Conservation (phyloP, 257 asterid species). For the Forsythia viridissima region DNA sequence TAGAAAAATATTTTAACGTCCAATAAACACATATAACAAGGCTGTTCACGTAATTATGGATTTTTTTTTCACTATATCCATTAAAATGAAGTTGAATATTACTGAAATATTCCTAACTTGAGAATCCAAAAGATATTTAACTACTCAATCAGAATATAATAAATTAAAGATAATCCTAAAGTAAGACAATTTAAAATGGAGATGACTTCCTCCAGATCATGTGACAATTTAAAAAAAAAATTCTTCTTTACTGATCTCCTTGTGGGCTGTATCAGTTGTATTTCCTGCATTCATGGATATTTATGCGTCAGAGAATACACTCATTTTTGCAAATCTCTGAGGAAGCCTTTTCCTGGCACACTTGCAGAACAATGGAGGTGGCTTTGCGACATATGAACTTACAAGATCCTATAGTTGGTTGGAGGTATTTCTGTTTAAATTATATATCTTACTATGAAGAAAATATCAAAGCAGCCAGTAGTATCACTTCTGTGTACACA, state of each 20-base stretch:
- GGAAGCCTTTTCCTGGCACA: conserved; percentile 31
- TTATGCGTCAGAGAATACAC: not conserved
- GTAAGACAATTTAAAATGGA: not conserved
- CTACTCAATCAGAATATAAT: not conserved
- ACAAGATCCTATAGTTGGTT: conserved; percentile 98
- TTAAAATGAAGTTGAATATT: not conserved
- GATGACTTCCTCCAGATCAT: conserved; percentile 19
- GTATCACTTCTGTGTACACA: not conserved
- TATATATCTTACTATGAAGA: conserved; percentile 16
- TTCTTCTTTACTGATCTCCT: not conserved
- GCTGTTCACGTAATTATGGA: not conserved
- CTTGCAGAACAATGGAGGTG: conserved; percentile 79
- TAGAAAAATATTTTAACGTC: not conserved
- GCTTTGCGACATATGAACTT: conserved; percentile 96
- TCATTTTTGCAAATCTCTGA: conserved; percentile 32
- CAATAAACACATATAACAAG: not conserved
- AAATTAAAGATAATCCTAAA: conserved; percentile 5
- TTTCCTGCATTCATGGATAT: conserved; percentile 2
- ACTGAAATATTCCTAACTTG: conserved; percentile 7
- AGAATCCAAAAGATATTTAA: conserved; percentile 1
- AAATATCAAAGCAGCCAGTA: not conserved
- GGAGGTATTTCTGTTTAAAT: conserved; percentile 61
- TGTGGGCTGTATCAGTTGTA: not conserved
- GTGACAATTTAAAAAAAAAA: not conserved
- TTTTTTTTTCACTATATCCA: not conserved